Evolutionary conservation across 768 basidiomycete genomes (phyloP), one percentile per base, ranked within the genome.

Genomic region (Leccinum longicurvipes): DNA sequence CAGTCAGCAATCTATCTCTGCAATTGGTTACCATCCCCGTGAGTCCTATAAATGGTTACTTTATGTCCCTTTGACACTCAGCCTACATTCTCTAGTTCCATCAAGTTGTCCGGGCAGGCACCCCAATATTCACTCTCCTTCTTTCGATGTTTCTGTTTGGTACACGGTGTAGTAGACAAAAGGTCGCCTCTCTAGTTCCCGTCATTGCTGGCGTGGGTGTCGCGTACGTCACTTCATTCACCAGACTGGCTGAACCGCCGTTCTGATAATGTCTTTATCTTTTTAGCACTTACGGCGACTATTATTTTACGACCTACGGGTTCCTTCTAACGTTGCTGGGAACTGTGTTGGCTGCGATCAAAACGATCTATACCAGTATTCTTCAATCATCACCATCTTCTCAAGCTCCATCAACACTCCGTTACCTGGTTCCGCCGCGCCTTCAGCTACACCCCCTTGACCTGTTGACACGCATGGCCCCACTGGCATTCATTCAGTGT

Each of bases 91-190:
- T 39, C 0, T 59, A 97, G 93, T 97, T 99, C 67, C 97, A 98
- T 70, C 96, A 98, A 77, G 93, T 98, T 53, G 86, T 98, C 34
- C 89, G 97, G 27, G 91, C 94, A 5, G 83, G 90, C 19, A 89
- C 96, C 0, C 96, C 97, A 0, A 80, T 98, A 50, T 98, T 98
- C 76, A 95, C 91, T 23, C 87, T 97, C 62, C 50, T 86, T 34
- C 80, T 98, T 52, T 85, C 93, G 0, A 76, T 79, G 51, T 57
- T 85, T n/a, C 67, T 98, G 34, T 81, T 92, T 31, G 79, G 83
- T 47, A 75, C 80, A 8, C 77, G 75, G 7, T 82, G 85, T 61
- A 88, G 80, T 61, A 75, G 71, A 2, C 64, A 77, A 23, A 94
- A 91, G 62, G 64, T 93, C 3, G 65, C 87, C 24, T 82, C 91